Conservation (phyloP, 805 yeast species). For the Myxozyma vanderwaltii region DNA sequence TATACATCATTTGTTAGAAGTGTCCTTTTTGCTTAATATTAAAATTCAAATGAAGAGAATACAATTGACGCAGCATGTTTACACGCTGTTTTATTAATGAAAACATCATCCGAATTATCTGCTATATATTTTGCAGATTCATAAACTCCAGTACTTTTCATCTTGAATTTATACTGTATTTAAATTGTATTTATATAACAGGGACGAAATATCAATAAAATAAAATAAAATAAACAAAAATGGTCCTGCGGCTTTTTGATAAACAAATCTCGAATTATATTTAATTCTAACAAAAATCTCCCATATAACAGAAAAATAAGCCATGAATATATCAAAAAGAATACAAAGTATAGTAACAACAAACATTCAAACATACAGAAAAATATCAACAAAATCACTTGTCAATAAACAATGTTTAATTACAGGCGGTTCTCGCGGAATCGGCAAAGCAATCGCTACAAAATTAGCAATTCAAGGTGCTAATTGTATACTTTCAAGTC, state of each 20-base stretch:
- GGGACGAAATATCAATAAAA: too few species aligned
- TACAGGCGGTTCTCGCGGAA: conserved; percentile 67
- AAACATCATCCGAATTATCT: conserved; percentile 39
- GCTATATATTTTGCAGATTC: conserved; percentile 40
- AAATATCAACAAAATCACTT: not conserved
- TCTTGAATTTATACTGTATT: too few species aligned
- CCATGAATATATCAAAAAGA: too few species aligned
- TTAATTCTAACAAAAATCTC: not conserved
- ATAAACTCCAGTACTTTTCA: conserved; percentile 30
- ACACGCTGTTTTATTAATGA: conserved; percentile 39
- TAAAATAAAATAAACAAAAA: too few species aligned
- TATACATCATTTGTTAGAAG: not conserved
- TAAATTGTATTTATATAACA: too few species aligned
- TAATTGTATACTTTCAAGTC: conserved; percentile 53
- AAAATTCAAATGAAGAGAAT: not conserved
- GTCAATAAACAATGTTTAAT: conserved; percentile 20
- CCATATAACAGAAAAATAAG: not conserved
- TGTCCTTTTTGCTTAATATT: not conserved
- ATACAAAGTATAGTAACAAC: not conserved
- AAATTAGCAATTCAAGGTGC: conserved; percentile 56
- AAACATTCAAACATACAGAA: not conserved
- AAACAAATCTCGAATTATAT: too few species aligned
- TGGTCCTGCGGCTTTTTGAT: too few species aligned
- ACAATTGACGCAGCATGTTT: conserved; percentile 39
- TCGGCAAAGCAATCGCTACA: conserved; percentile 61